Percentiles rank a stretch among this genome's conserved stretches.
Conservation (phyloP, 176 grass and related monocot genomes). For the Carex littledalei region DNA sequence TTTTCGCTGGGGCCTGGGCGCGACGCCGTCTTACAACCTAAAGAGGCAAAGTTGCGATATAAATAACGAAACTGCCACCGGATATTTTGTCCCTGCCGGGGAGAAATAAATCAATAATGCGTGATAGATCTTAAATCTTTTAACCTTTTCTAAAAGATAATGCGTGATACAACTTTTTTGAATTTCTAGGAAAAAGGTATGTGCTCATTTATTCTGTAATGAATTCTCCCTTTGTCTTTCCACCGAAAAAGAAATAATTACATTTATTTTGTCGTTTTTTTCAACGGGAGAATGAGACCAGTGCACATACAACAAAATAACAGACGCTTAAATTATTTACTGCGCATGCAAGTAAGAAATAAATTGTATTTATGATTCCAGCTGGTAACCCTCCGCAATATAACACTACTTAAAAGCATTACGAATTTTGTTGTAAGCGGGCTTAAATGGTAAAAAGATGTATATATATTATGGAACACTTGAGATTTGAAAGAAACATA, state of each 20-base stretch:
- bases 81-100: neutral
- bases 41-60: neutral
- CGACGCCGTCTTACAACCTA: neutral
- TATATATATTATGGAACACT: neutral
- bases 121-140: neutral
- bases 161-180: neutral
- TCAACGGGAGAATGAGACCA: neutral
- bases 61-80: constrained; percentile 4
- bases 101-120: neutral
- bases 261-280: neutral
- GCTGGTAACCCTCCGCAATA: neutral
- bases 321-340: neutral
- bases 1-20: neutral
- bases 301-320: neutral
- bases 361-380: neutral
- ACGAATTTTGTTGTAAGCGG: neutral
- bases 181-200: neutral
- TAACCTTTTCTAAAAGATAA: neutral
- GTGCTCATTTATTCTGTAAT: neutral
- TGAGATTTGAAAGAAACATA: neutral
- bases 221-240: neutral
- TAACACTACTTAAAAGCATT: neutral
- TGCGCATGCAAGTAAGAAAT: neutral
- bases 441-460: neutral
- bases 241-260: neutral